Evolutionary conservation across 2,329 filamentous ascomycete species (phyloP).

Genomic region (Phaeoacremonium minimum): DNA sequence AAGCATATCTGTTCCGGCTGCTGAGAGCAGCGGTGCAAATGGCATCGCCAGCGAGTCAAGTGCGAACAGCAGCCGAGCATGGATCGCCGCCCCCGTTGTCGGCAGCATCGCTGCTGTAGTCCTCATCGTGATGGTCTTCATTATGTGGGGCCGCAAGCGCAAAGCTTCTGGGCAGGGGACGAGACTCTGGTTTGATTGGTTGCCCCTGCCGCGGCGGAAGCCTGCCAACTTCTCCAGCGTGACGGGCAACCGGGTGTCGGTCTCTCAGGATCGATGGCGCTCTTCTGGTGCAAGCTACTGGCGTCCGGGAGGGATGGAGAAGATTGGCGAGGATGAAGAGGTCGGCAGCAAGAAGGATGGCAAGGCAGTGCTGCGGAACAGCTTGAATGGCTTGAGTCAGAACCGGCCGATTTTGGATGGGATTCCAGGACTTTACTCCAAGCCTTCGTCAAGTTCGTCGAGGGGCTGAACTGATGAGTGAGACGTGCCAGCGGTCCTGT

Average conservation of each 20-base stretch:
- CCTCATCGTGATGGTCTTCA: slow-evolving; percentile 22
- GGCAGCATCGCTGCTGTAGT: slow-evolving; percentile 24
- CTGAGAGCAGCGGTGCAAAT: neutral
- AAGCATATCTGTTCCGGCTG: neutral
- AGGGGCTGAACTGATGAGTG: no score
- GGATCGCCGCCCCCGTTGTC: slow-evolving; percentile 28
- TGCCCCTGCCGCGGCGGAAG: neutral
- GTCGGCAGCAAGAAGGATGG: slow-evolving; percentile 7
- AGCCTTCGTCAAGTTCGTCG: no score
- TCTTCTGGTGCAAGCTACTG: slow-evolving; percentile 5
- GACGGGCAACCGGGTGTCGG: slow-evolving; percentile 6
- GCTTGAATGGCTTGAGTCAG: slow-evolving; percentile 22
- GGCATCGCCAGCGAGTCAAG: slow-evolving; percentile 1
- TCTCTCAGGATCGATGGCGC: no score
- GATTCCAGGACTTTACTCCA: neutral
- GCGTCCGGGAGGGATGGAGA: slow-evolving; percentile 16
- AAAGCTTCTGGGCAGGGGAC: slow-evolving; percentile 5
- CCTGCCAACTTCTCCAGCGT: slow-evolving; percentile 14
- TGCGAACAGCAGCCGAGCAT: slow-evolving; percentile 15
- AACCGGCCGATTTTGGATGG: slow-evolving; percentile 16
- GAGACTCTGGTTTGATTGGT: slow-evolving; percentile 1
- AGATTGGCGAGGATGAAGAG: slow-evolving; percentile 17
- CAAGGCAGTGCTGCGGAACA: slow-evolving; percentile 17
- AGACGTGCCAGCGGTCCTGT: no score
- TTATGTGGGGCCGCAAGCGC: slow-evolving; percentile 22